Evolutionary conservation across 345 rosid genomes (phyloP), one percentile per base, ranked within the genome.

Genomic region (Toxicodendron radicans): DNA sequence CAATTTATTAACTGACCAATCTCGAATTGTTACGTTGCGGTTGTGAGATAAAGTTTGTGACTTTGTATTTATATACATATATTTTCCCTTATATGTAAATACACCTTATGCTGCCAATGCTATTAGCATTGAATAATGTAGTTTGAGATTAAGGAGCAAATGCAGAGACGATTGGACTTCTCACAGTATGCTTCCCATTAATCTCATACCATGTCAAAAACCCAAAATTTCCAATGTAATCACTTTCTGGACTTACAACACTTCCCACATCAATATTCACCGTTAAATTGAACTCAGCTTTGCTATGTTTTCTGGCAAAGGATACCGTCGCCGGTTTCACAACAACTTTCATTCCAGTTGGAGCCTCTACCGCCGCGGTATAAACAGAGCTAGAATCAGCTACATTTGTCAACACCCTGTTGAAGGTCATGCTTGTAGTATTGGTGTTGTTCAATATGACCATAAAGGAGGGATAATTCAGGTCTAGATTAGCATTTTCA

Each of bases 401-500:
- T 21, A 79, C 82, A 68, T 83, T 86, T 11, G 74, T 82, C 70
- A 86, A 60, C 32, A 76, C 78, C 75, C 83, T 85, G 76, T 71
- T 82, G 81, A 85, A 85, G 38, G 74, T 79, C 53, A 21, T 0
- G 73, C 79, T 76, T n/a, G 79, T 78, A 4, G 85, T 77, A 71
- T 82, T 79, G 5, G 89, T 85, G 53, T 78, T 79, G 79, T 85
- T 87, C 68, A 87, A 72, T 71, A 85, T 72, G 57, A 87, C 76
- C 20, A 78, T 71, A 73, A 89, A 85, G 0, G 90, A 87, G 5
- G 88, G 92, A 72, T 85, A 89, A 57, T 87, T 87, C 23, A 85
- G 80, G 68, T 87, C 86, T 21, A 82, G 75, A 41, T 66, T 83
- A 2, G 81, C 78, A 5, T 73, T 11, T 4, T 58, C 38, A 17